Evolutionary conservation across 169 alveolate species (phyloP).

Genomic region (Plasmodium vinckei): DNA sequence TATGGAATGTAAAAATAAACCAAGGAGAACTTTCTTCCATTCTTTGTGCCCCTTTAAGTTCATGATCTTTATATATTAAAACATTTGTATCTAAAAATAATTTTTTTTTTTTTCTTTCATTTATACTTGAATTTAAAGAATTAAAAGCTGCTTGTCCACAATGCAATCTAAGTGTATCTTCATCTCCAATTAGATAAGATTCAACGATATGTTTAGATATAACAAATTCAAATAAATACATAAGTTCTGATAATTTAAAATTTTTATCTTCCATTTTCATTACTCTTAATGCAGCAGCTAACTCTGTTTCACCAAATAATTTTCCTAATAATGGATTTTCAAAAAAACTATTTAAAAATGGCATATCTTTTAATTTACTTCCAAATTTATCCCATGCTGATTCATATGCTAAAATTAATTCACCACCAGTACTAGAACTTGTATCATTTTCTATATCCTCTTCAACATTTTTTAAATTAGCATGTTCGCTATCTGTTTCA

Average conservation of each 20-base stretch:
- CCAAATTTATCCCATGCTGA: conserved; percentile 91
- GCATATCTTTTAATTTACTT: conserved; percentile 90
- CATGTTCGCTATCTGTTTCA: background rate
- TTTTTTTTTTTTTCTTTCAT: conserved; percentile 85
- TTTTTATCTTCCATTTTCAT: conserved; percentile 90
- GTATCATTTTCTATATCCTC: background rate
- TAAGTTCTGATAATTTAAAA: conserved; percentile 88
- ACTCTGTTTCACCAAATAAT: conserved; percentile 90
- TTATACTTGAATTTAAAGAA: conserved; percentile 86
- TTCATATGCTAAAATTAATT: conserved; percentile 83
- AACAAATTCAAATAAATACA: conserved; percentile 88
- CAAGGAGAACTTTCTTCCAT: conserved; percentile 89
- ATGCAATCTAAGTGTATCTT: conserved; percentile 86
- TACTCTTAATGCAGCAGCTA: conserved; percentile 90
- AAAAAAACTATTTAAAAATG: conserved; percentile 89
- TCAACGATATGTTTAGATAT: conserved; percentile 90
- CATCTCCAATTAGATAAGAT: conserved; percentile 89
- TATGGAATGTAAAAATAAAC: conserved; percentile 90
- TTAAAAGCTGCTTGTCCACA: conserved; percentile 90
- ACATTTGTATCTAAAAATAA: conserved; percentile 88
- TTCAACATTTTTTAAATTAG: background rate
- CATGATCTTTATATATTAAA: conserved; percentile 87
- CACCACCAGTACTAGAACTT: conserved; percentile 40
- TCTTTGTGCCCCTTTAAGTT: conserved; percentile 86
- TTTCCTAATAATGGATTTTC: conserved; percentile 89